Evolutionary conservation across 345 rosid genomes (phyloP).

Genomic region (Populus davidiana): DNA sequence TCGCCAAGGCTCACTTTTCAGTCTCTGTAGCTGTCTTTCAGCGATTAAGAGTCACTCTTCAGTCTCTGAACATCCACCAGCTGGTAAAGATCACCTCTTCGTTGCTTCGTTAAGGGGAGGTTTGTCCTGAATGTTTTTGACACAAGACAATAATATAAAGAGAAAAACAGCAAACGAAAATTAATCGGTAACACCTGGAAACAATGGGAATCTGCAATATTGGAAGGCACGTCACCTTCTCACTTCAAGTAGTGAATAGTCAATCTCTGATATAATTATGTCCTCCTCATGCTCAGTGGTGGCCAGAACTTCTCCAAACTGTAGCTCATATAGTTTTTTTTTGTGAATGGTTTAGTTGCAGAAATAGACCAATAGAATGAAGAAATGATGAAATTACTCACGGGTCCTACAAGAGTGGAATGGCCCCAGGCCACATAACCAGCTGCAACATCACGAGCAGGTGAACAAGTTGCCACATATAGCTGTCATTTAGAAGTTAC

Average conservation of each 20-base stretch:
- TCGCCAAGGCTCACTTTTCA: too few relatives aligned
- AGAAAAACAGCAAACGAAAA: not conserved
- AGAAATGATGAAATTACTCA: conserved; percentile 36
- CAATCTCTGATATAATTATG: conserved; percentile 74
- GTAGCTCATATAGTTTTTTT: conserved; percentile 11
- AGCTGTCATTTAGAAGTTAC: conserved; percentile 42
- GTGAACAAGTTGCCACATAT: conserved; percentile 92
- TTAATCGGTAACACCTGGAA: not conserved
- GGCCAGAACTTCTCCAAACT: conserved; percentile 92
- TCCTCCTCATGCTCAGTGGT: conserved; percentile 78
- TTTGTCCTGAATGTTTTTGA: conserved; percentile 42
- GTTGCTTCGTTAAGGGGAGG: conserved; percentile 68
- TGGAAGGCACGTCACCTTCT: conserved; percentile 53
- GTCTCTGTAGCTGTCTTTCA: not conserved
- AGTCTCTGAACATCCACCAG: conserved; percentile 63
- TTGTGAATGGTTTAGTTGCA: not conserved
- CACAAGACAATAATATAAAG: conserved; percentile 1
- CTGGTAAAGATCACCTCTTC: conserved; percentile 82
- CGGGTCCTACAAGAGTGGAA: conserved; percentile 88
- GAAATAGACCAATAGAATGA: not conserved
- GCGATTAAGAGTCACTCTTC: conserved; percentile 10
- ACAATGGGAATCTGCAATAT: not conserved
- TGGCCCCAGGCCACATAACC: conserved; percentile 97
- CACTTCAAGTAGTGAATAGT: conserved; percentile 68
- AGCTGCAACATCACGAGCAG: conserved; percentile 73